Conservation (phyloP, 371 early-diverging fungal genomes). For the Lichtheimia hyalospora region DNA sequence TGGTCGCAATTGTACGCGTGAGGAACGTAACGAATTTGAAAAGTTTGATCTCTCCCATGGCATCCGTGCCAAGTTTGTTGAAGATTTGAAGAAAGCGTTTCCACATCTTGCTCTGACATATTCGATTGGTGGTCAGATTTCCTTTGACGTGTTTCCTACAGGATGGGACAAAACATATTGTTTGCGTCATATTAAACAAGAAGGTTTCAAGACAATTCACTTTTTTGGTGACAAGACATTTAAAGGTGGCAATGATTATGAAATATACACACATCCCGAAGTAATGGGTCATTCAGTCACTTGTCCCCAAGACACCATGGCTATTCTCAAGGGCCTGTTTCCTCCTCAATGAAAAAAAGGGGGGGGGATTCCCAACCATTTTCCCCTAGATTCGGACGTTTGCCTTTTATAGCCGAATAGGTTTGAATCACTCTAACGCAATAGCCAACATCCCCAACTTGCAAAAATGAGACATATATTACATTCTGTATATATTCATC, state of each 20-base stretch:
- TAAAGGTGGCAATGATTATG: conserved; percentile 99
- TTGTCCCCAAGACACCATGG: conserved; percentile 90
- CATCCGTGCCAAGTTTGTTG: conserved; percentile 88
- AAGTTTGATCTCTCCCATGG: conserved; percentile 85
- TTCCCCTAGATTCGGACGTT: too few species aligned
- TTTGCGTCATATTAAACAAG: conserved; percentile 86
- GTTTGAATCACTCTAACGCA: too few species aligned
- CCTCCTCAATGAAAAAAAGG: conserved; percentile 10
- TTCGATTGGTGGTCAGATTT: conserved; percentile 99
- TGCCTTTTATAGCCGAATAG: too few species aligned
- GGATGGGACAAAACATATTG: conserved; percentile 99
- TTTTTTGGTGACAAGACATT: conserved; percentile 99
- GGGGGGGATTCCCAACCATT: too few species aligned
- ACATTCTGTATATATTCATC: too few species aligned
- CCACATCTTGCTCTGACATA: conserved; percentile 87
- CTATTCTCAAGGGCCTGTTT: conserved; percentile 85
- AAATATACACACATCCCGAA: conserved; percentile 88
- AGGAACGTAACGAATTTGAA: conserved; percentile 95
- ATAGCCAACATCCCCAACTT: too few species aligned
- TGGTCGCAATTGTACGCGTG: conserved; percentile 95
- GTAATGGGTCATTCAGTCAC: conserved; percentile 92
- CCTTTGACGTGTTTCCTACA: conserved; percentile 99
- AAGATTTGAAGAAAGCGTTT: conserved; percentile 85
- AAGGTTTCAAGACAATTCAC: conserved; percentile 91
- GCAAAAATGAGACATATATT: too few species aligned